A percentile compares a stretch with the other conserved stretches of the same genome.
These are phyloP conservation scores for Tephrocybe sp. DNA, from an alignment of 768 basidiomycete species.

Conservation along the genomic window DNA sequence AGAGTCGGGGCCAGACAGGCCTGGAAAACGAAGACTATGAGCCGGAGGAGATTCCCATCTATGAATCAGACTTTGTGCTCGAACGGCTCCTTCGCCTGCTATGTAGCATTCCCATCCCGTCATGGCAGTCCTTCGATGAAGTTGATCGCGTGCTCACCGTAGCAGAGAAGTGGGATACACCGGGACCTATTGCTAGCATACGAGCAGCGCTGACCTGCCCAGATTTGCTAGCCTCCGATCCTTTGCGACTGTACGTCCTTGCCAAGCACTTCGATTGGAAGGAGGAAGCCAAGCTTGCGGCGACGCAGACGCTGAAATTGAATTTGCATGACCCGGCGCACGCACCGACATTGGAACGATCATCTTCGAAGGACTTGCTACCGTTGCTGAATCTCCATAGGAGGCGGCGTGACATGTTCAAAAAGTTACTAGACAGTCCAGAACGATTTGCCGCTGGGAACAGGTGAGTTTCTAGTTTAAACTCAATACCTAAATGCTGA, in stretches of 20 bases:
- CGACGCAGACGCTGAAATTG: slow-evolving; percentile 53
- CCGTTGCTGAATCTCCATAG: slow-evolving; percentile 58
- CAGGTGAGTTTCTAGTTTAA: slow-evolving; percentile 24
- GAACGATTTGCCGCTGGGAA: slow-evolving; percentile 57
- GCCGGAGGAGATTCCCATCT: slow-evolving; percentile 30
- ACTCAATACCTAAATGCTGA: neutral
- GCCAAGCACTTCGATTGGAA: slow-evolving; percentile 63
- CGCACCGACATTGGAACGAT: slow-evolving; percentile 41
- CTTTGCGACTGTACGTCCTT: slow-evolving; percentile 51
- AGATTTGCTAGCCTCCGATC: slow-evolving; percentile 40
- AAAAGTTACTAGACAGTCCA: slow-evolving; percentile 50
- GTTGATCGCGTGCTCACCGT: slow-evolving; percentile 55
- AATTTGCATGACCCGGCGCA: slow-evolving; percentile 43
- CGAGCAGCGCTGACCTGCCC: slow-evolving; percentile 50
- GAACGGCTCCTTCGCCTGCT: slow-evolving; percentile 57
- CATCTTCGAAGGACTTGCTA: slow-evolving; percentile 52
- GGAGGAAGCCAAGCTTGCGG: slow-evolving; percentile 53
- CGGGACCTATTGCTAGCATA: slow-evolving; percentile 54
- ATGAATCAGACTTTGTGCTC: slow-evolving; percentile 43
- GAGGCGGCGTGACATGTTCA: slow-evolving; percentile 48
- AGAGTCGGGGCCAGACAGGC: neutral
- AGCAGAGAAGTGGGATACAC: slow-evolving; percentile 72
- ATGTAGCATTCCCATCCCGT: slow-evolving; percentile 49
- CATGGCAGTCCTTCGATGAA: slow-evolving; percentile 47
- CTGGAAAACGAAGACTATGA: slow-evolving; percentile 7